A percentile compares a stretch with the other conserved stretches of the same genome.
phyloP scores from a whole-genome alignment of 1,139 yeast species.

The Kodamaea suecica region DNA sequence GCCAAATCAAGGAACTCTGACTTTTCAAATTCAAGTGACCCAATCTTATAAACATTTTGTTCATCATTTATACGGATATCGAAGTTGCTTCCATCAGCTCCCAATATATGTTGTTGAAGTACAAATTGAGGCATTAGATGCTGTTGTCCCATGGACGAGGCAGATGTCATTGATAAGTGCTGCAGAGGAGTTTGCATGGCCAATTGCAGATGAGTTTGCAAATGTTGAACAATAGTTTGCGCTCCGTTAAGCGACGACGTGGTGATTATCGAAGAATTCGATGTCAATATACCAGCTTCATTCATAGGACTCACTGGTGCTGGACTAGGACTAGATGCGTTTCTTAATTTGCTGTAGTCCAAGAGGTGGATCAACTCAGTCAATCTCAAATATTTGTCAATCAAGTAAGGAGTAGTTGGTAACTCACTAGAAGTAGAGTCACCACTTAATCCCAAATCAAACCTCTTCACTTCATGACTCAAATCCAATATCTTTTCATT shows the following conservation, averaged over 20 bases:
- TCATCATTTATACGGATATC: slow-evolving; percentile 15
- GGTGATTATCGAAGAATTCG: slow-evolving; percentile 11
- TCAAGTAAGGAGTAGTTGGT: slow-evolving; percentile 65
- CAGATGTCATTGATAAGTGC: background rate
- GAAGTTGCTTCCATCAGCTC: slow-evolving; percentile 3
- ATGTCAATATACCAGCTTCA: slow-evolving; percentile 10
- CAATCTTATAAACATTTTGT: slow-evolving; percentile 45
- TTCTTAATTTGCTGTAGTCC: slow-evolving; percentile 17
- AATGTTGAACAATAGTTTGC: slow-evolving; percentile 1
- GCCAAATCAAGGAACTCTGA: slow-evolving; percentile 45
- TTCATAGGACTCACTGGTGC: slow-evolving; percentile 10
- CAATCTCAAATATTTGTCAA: slow-evolving; percentile 61
- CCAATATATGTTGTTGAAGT: slow-evolving; percentile 4
- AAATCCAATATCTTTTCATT: slow-evolving; percentile 55
- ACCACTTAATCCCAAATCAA: slow-evolving; percentile 46
- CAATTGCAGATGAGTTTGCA: background rate
- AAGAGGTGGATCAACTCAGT: slow-evolving; percentile 55
- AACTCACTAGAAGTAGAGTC: slow-evolving; percentile 51
- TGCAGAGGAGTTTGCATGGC: background rate
- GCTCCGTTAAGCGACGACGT: slow-evolving; percentile 2
- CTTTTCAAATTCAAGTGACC: slow-evolving; percentile 55
- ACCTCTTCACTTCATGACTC: slow-evolving; percentile 54
- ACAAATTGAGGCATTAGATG: slow-evolving; percentile 1
- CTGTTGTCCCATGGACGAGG: slow-evolving; percentile 1
- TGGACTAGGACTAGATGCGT: background rate